These are phyloP conservation scores for Coemansia sp. DNA, from an alignment of 192 early-diverging fungal species.

Conservation along the genomic window DNA sequence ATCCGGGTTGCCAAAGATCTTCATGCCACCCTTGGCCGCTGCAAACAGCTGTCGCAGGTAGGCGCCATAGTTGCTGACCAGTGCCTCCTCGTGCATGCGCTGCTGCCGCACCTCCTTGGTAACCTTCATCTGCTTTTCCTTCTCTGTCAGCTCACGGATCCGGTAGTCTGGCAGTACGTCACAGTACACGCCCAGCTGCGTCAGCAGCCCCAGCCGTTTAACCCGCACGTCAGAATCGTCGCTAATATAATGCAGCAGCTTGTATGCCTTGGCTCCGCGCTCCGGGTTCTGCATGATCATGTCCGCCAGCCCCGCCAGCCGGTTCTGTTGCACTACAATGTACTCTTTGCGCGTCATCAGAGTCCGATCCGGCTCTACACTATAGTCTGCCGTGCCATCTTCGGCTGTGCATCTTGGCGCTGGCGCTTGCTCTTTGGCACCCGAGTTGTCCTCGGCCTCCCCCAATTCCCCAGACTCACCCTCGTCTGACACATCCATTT, in stretches of 20 bases:
- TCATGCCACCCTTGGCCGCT: constrained; percentile 36
- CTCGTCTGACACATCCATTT: constrained; percentile 25
- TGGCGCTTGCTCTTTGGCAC: not conserved
- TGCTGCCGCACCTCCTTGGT: constrained; percentile 89
- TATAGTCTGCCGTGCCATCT: not conserved
- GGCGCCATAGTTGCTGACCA: constrained; percentile 78
- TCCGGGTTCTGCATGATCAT: constrained; percentile 81
- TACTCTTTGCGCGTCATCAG: constrained; percentile 57
- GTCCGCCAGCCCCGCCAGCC: constrained; percentile 77
- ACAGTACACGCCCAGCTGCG: constrained; percentile 89
- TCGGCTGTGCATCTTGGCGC: not conserved
- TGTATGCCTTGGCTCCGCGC: constrained; percentile 61
- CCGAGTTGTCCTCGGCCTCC: not conserved
- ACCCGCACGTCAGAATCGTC: constrained; percentile 62
- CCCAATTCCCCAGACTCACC: constrained; percentile 13
- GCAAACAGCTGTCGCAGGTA: constrained; percentile 77
- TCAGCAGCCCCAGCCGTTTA: constrained; percentile 74
- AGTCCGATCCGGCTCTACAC: constrained; percentile 36
- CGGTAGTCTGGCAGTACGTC: constrained; percentile 96
- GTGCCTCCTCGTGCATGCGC: constrained; percentile 78
- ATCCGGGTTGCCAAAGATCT: constrained; percentile 21
- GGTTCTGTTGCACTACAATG: constrained; percentile 66
- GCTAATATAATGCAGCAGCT: constrained; percentile 63
- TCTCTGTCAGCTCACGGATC: constrained; percentile 81
- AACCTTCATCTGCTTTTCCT: constrained; percentile 71